Conservation (phyloP, 139 green algal genomes). For the Coccomyxa sp. region DNA sequence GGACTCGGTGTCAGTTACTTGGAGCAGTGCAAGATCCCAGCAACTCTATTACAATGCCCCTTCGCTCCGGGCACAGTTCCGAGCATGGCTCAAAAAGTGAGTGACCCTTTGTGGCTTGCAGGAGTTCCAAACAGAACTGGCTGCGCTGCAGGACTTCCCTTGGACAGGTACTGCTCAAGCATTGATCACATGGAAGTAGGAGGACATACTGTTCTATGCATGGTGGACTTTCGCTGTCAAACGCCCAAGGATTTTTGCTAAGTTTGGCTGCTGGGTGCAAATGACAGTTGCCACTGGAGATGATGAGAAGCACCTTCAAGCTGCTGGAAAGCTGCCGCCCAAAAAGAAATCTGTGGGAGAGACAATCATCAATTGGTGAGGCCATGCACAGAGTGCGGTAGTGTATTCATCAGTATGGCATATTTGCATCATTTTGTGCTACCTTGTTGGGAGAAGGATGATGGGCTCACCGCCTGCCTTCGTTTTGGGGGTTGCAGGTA, state of each 20-base stretch:
- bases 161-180: neutral
- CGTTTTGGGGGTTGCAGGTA: neutral
- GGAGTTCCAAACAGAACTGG: constrained; percentile 6
- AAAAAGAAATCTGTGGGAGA: neutral
- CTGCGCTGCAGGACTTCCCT: constrained; percentile 4
- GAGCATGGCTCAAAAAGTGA: neutral
- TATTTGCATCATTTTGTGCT: no score
- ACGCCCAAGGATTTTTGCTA: no score
- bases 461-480: no score
- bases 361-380: neutral
- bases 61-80: neutral
- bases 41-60: neutral
- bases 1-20: no score
- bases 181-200: no score
- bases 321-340: neutral
- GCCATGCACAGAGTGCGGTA: neutral
- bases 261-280: no score
- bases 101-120: no score
- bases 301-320: neutral
- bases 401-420: no score
- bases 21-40: no score
- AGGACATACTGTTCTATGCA: no score
- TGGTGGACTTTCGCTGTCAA: no score
- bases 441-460: no score
- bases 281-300: neutral